These are phyloP conservation scores for Skeletonema costatum DNA, from an alignment of 108 stramenopile species.

Conservation along the genomic window DNA sequence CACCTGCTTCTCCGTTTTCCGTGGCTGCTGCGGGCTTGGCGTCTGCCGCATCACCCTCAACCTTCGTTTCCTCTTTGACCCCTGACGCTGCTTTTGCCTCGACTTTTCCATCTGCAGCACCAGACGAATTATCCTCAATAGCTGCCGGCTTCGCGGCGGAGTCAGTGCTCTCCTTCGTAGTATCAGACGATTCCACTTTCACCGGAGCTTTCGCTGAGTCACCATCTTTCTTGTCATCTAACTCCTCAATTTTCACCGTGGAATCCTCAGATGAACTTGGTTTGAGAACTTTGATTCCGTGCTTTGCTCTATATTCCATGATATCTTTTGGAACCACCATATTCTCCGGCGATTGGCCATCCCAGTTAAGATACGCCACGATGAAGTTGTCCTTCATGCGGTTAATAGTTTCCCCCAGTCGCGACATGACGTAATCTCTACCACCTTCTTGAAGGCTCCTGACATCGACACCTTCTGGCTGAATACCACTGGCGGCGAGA, in stretches of 20 bases:
- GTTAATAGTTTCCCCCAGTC: constrained; percentile 91
- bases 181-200: constrained; percentile 1
- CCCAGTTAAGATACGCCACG: constrained; percentile 91
- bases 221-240: constrained; percentile 3
- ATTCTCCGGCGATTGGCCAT: constrained; percentile 75
- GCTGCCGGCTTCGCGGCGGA: not conserved
- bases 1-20: constrained; percentile 6
- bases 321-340: constrained; percentile 82
- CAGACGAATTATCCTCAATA: not conserved
- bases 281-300: constrained; percentile 41
- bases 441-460: constrained; percentile 85
- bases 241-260: constrained; percentile 13
- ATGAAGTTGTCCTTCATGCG: constrained; percentile 99
- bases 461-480: constrained; percentile 66
- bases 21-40: constrained; percentile 13
- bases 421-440: constrained; percentile 92
- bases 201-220: not conserved
- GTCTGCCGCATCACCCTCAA: constrained; percentile 11
- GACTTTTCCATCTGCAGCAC: constrained; percentile 1
- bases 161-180: constrained; percentile 17
- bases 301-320: constrained; percentile 70
- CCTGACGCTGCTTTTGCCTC: not conserved
- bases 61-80: constrained; percentile 6
- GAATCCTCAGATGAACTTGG: constrained; percentile 22
- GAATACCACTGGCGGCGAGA: constrained; percentile 78